phyloP scores from a whole-genome alignment of 352 stramenopile species.

The Globisporangium spiculum region DNA sequence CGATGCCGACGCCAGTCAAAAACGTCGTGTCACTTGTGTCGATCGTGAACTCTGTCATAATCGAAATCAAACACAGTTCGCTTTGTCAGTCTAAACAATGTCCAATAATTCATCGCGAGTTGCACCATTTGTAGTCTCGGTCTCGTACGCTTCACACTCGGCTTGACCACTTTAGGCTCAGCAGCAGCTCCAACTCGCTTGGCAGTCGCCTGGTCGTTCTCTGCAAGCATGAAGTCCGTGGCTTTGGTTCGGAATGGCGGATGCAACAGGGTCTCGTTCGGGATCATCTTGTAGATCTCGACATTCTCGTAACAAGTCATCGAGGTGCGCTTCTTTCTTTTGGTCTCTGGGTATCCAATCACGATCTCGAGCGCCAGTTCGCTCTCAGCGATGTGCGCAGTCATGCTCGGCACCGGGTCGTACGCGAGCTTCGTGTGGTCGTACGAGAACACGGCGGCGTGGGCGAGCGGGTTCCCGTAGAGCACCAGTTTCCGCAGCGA shows the following conservation, averaged over 20 bases:
- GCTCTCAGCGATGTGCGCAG: constrained; percentile 27
- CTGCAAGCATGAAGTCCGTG: constrained; percentile 37
- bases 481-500: constrained; percentile 67
- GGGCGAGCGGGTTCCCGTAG: constrained; percentile 69
- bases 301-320: constrained; percentile 65
- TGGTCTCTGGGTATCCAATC: constrained; percentile 62
- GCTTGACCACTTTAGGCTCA: constrained; percentile 6
- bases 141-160: constrained; percentile 16
- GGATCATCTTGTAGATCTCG: constrained; percentile 83
- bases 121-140: not conserved
- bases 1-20: constrained; percentile 68
- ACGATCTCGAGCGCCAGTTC: constrained; percentile 35
- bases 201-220: constrained; percentile 25
- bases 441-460: constrained; percentile 57
- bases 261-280: constrained; percentile 54
- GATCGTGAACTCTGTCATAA: constrained; percentile 18
- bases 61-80: not conserved
- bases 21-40: constrained; percentile 70
- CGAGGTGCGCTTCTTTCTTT: constrained; percentile 49
- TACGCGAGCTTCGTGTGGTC: constrained; percentile 67
- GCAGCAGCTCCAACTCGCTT: constrained; percentile 11
- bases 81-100: not conserved
- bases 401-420: constrained; percentile 65
- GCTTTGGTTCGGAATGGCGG: constrained; percentile 49
- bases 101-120: not conserved